phyloP scores from a whole-genome alignment of 768 basidiomycete genomes.

The Kwoniella europaea region DNA sequence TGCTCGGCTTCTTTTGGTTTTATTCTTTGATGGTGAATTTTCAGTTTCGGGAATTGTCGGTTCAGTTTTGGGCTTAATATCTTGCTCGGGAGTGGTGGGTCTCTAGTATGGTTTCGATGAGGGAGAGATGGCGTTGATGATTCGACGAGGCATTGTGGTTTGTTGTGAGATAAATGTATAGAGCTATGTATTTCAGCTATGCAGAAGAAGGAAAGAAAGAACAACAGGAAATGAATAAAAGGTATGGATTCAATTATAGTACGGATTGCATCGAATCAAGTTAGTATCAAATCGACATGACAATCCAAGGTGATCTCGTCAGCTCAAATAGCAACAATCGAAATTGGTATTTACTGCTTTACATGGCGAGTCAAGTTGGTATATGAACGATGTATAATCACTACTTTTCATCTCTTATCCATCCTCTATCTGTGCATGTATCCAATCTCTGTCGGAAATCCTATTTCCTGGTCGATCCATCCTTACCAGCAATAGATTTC shows the following conservation, averaged over 20 bases:
- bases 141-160: background rate
- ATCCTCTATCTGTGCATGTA: too few relatives aligned
- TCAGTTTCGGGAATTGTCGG: background rate
- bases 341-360: too few relatives aligned
- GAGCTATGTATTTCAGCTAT: background rate
- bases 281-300: too few relatives aligned
- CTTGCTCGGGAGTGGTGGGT: background rate
- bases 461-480: background rate
- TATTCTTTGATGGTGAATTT: background rate
- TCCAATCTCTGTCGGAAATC: background rate
- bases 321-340: background rate
- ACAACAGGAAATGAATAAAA: background rate
- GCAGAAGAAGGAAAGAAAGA: background rate
- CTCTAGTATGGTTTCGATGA: conserved; percentile 4
- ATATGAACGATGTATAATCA: too few relatives aligned
- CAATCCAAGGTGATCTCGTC: background rate
- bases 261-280: too few relatives aligned
- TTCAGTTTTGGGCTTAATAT: background rate
- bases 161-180: background rate
- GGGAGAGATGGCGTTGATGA: background rate
- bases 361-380: too few relatives aligned
- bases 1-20: background rate
- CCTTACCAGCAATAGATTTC: conserved; percentile 14
- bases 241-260: background rate
- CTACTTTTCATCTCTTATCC: too few relatives aligned